These are phyloP conservation scores for Colletotrichum plurivorum DNA, from an alignment of 2,329 filamentous ascomycete species.

Conservation along the genomic window DNA sequence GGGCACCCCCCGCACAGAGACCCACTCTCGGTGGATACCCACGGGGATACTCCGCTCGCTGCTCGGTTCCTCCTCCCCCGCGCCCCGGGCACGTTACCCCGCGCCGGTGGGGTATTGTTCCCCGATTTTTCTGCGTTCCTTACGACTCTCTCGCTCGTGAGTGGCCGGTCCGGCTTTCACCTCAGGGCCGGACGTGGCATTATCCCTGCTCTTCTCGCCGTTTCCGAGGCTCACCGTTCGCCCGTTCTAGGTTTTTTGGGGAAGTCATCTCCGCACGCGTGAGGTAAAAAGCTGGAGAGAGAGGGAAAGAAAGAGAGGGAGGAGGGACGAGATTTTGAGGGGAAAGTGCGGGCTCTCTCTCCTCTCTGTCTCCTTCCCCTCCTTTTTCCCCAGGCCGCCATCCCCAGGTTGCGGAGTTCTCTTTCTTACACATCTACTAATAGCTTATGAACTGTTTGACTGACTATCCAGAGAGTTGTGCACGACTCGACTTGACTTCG, in stretches of 20 bases:
- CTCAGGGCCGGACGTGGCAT: background rate
- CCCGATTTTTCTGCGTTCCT: conserved; percentile 24
- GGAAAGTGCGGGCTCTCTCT: conserved; percentile 20
- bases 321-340: conserved; percentile 16
- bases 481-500: conserved; percentile 2
- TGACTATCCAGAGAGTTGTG: background rate
- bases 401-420: conserved; percentile 17
- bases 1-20: background rate
- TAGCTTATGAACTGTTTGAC: too few relatives aligned
- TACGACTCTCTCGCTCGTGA: background rate
- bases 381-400: background rate
- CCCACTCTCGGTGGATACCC: conserved; percentile 7
- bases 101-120: conserved; percentile 29
- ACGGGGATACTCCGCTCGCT: conserved; percentile 6
- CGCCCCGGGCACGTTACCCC: conserved; percentile 36
- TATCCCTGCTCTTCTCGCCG: background rate
- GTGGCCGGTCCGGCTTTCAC: background rate
- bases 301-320: conserved; percentile 8
- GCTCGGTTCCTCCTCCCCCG: conserved; percentile 39
- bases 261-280: conserved; percentile 35
- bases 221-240: background rate
- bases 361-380: background rate
- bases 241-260: conserved; percentile 20
- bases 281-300: conserved; percentile 19
- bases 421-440: too few relatives aligned